Conservation (phyloP, 2,329 filamentous ascomycete genomes). For the Venturia aucupariae region DNA sequence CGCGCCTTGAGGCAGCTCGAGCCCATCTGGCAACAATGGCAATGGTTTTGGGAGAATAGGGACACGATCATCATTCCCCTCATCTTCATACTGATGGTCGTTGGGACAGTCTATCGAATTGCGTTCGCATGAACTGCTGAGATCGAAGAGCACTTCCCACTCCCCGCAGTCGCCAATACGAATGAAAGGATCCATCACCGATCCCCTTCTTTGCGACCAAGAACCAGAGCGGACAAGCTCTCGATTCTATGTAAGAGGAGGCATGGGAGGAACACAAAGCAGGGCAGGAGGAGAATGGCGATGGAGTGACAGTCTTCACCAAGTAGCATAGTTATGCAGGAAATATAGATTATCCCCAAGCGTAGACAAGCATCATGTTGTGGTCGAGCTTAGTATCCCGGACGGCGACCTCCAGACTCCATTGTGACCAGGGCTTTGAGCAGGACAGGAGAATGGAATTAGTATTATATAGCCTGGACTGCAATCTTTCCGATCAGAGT, state of each 20-base stretch:
- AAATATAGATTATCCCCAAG: not conserved
- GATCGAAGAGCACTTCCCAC: no score
- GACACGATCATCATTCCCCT: not conserved
- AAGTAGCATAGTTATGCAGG: not conserved
- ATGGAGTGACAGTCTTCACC: not conserved
- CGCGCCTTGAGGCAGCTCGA: not conserved
- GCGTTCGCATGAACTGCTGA: no score
- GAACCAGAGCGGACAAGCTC: not conserved
- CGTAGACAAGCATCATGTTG: not conserved
- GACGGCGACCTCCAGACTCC: no score
- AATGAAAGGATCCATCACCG: not conserved
- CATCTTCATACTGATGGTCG: not conserved
- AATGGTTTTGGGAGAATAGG: not conserved
- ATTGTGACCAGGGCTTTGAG: no score
- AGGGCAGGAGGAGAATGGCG: not conserved
- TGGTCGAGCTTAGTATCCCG: not conserved
- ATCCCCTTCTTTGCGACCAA: not conserved
- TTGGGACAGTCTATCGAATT: not conserved
- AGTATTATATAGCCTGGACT: not conserved
- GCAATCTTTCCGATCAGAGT: not conserved
- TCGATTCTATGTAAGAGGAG: not conserved
- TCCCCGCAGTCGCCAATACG: not conserved
- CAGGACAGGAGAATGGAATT: not conserved
- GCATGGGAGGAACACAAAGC: not conserved
- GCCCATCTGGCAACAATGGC: not conserved